Base-by-base conservation (phyloP, 805 yeast genomes). In the Kazachstania martiniae region DNA sequence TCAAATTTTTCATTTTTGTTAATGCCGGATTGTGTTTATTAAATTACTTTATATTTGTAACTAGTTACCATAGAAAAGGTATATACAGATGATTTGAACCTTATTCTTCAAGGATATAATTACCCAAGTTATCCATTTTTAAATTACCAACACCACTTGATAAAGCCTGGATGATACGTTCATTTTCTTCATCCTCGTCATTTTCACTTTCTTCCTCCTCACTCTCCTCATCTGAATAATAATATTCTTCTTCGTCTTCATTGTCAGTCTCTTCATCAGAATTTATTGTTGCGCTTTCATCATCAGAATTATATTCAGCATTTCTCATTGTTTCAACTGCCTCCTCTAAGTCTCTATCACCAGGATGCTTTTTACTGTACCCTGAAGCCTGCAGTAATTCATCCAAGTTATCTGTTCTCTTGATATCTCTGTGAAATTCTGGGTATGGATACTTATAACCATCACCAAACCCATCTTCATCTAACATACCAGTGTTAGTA, bases 381-480 rank as follows among this genome's bases (percentile, higher is more conserved):
- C 99, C 99, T 1, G 95, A 84, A 1, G 98, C 98, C 47, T 80
- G 78, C 2, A 91, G 93, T 41, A 77, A 74, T n/a, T 74, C 68
- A 60, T 91, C 99, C 43, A 91, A 66, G 37, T 71, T 70, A 27
- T 70, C 79, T 5, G 57, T 60, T 52, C 96, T 70, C 38, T 63
- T 39, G 4, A 89, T 77, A 50, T 89, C 95, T 46, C 89, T 66
- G 24, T 64, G 62, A 60, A 89, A 85, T 30, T 67, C 71, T 1
- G 98, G 98, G 49, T 77, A 83, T 8, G 80, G 74, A 46, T 74
- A 70, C 49, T 68, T 74, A 55, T 62, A 82, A 16, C 91, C 93
- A 12, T 79, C 86, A 16, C 94, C 94, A 49, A 53, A 82, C 2
- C 93, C 93, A 33, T 76, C 86, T 2, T 73, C 69, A 45, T 82